Conservation (phyloP, 192 early-diverging fungal genomes). For the Dissophora ornata region DNA sequence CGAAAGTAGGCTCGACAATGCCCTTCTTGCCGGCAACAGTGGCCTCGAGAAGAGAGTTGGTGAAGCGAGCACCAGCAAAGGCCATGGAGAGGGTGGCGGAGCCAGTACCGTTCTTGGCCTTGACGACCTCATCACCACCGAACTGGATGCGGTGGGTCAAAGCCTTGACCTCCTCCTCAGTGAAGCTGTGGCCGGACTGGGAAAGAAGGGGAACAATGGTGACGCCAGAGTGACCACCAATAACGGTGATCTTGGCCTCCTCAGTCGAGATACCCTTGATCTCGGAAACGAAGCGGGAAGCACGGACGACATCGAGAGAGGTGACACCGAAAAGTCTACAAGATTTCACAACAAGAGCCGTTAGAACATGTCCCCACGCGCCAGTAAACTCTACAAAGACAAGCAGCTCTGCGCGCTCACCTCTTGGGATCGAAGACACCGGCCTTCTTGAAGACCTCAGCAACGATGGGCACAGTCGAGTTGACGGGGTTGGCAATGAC, state of each 20-base stretch:
- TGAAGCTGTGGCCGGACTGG: constrained; percentile 77
- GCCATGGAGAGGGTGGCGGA: constrained; percentile 92
- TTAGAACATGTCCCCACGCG: no score
- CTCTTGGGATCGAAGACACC: constrained; percentile 87
- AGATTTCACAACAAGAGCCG: constrained; percentile 23
- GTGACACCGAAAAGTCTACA: constrained; percentile 91
- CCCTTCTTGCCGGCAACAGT: constrained; percentile 71
- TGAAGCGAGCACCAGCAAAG: constrained; percentile 86
- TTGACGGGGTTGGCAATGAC: constrained; percentile 99
- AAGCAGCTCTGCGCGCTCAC: constrained; percentile 30
- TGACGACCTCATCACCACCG: constrained; percentile 98
- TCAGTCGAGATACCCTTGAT: constrained; percentile 78
- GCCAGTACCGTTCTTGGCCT: constrained; percentile 96
- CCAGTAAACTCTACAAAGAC: background rate
- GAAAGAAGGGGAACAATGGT: constrained; percentile 95
- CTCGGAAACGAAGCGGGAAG: constrained; percentile 89
- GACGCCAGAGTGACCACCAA: constrained; percentile 96
- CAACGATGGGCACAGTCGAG: constrained; percentile 96
- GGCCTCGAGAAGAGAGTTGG: constrained; percentile 87
- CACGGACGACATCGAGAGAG: constrained; percentile 93
- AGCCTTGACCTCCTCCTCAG: constrained; percentile 82
- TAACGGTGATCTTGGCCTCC: constrained; percentile 80
- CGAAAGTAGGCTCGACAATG: constrained; percentile 90
- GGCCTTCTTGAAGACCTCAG: constrained; percentile 92
- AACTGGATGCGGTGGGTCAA: constrained; percentile 97